Evolutionary conservation across 495 filamentous ascomycete species (phyloP).

Genomic region (Darksidea phi): DNA sequence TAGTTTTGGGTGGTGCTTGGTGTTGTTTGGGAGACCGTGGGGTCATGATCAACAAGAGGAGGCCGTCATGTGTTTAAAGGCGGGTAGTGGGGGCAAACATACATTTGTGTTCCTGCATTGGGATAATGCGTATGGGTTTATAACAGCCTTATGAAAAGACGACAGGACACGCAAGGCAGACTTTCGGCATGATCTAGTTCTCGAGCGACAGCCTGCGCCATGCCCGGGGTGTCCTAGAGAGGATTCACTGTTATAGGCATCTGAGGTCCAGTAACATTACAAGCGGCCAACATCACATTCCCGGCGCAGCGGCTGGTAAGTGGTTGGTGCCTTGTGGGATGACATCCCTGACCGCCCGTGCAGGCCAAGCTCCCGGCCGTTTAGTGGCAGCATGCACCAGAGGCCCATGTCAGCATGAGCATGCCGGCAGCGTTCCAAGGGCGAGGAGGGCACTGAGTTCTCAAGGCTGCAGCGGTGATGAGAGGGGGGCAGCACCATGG

Average conservation of each 20-base stretch:
- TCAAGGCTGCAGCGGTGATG: slow-evolving; percentile 2
- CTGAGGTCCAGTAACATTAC: slow-evolving; percentile 27
- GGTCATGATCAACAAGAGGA: slow-evolving; percentile 33
- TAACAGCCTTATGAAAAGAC: slow-evolving; percentile 31
- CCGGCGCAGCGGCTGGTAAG: slow-evolving; percentile 31
- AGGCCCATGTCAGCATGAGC: slow-evolving; percentile 5
- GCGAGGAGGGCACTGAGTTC: background rate
- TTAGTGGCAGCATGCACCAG: slow-evolving; percentile 30
- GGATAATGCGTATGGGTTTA: slow-evolving; percentile 24
- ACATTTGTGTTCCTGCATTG: slow-evolving; percentile 30
- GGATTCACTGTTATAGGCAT: slow-evolving; percentile 32
- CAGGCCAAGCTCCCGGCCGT: slow-evolving; percentile 36
- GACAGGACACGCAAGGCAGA: slow-evolving; percentile 30
- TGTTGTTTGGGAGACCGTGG: slow-evolving; percentile 34
- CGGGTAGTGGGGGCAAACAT: slow-evolving; percentile 30
- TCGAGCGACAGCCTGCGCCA: slow-evolving; percentile 28
- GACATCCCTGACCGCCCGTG: slow-evolving; percentile 15
- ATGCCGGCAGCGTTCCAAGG: slow-evolving; percentile 11
- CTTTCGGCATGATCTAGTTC: slow-evolving; percentile 23
- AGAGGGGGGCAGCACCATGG: slow-evolving; percentile 1
- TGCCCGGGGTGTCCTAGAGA: slow-evolving; percentile 24
- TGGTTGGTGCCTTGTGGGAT: slow-evolving; percentile 39
- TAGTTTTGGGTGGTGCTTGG: slow-evolving; percentile 21
- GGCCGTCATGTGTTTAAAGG: slow-evolving; percentile 27
- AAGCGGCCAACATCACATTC: slow-evolving; percentile 32